phyloP scores from a whole-genome alignment of 345 rosid species.

The Acer yangbiense region DNA sequence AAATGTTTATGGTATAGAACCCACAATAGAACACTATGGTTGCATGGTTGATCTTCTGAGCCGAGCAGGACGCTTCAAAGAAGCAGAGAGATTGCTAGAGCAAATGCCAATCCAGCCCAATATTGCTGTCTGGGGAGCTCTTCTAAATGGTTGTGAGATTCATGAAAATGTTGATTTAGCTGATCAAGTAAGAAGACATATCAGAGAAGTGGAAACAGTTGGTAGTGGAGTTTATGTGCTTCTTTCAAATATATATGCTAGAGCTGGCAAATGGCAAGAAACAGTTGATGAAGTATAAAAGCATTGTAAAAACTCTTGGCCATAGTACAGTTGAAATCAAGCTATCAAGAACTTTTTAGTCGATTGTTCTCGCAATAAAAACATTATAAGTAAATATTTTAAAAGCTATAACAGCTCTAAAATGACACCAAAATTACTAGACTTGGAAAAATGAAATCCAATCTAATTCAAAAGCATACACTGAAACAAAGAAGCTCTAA shows the following conservation, averaged over 20 bases:
- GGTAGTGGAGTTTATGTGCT: conserved; percentile 48
- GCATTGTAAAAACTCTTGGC: conserved; percentile 40
- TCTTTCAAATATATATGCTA: conserved; percentile 51
- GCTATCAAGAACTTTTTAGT: too few relatives aligned
- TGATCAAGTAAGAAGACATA: conserved; percentile 34
- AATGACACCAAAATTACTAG: too few relatives aligned
- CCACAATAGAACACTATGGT: conserved; percentile 46
- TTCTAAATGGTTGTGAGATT: conserved; percentile 40
- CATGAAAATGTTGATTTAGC: conserved; percentile 49
- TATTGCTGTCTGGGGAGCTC: conserved; percentile 41
- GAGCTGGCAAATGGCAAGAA: conserved; percentile 51
- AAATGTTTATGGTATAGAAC: conserved; percentile 35
- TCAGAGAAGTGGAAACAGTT: conserved; percentile 39
- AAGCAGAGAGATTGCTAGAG: conserved; percentile 41
- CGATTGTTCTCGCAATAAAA: too few relatives aligned
- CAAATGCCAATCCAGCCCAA: conserved; percentile 44
- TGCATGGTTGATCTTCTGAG: conserved; percentile 61
- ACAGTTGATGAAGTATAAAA: conserved; percentile 41
- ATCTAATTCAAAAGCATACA: too few relatives aligned
- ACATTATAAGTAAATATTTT: too few relatives aligned
- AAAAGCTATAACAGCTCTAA: too few relatives aligned
- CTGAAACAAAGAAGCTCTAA: too few relatives aligned
- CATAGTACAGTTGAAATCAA: conserved; percentile 44
- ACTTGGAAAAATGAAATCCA: too few relatives aligned
- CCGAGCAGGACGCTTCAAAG: conserved; percentile 49